Evolutionary conservation across 2,329 filamentous ascomycete species (phyloP).

Genomic region (Colletotrichum euphorbiae): DNA sequence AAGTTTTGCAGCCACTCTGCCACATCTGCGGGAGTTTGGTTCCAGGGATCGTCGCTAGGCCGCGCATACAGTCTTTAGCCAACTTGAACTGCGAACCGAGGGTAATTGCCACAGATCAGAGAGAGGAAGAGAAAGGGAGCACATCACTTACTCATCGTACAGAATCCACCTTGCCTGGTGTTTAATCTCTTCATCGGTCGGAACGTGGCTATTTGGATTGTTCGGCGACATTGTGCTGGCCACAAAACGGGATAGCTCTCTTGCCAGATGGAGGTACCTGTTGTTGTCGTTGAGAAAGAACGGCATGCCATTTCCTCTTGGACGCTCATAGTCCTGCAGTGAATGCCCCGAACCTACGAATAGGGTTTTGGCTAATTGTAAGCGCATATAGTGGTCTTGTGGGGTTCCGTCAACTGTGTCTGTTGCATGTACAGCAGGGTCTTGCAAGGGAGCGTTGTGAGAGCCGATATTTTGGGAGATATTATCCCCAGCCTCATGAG

Average conservation of each 20-base stretch:
- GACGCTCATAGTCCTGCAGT: background rate
- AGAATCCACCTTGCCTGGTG: conserved; percentile 49
- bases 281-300: conserved; percentile 44
- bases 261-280: conserved; percentile 43
- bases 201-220: conserved; percentile 46
- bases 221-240: conserved; percentile 47
- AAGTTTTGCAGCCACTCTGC: conserved; percentile 32
- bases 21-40: conserved; percentile 37
- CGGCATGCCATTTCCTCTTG: conserved; percentile 12
- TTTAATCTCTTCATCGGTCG: conserved; percentile 51
- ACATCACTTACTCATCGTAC: conserved; percentile 44
- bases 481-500: background rate
- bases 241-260: conserved; percentile 43
- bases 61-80: no score
- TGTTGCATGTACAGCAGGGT: background rate
- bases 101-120: background rate
- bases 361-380: conserved; percentile 19
- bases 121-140: no score
- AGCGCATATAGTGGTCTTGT: conserved; percentile 16
- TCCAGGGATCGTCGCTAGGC: conserved; percentile 37
- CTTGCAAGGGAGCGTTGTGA: background rate
- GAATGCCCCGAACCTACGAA: conserved; percentile 8
- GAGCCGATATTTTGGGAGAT: background rate
- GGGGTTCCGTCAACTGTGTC: background rate
- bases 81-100: no score